These are phyloP conservation scores for Vitis riparia DNA, from an alignment of 164 flowering plant genomes.

Conservation along the genomic window DNA sequence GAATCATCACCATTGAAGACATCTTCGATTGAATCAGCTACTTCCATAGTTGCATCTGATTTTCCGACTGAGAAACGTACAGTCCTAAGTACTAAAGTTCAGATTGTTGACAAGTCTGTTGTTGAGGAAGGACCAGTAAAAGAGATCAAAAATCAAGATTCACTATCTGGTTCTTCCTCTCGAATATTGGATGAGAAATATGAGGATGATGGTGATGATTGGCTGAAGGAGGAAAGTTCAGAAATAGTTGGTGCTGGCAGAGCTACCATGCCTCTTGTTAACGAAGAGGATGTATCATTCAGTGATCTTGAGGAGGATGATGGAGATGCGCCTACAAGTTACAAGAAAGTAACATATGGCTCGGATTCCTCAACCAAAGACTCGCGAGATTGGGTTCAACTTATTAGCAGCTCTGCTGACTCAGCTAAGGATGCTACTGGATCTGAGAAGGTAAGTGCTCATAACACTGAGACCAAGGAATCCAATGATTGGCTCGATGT, in stretches of 20 bases:
- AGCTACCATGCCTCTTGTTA: constrained; percentile 35
- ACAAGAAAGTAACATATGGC: constrained; percentile 40
- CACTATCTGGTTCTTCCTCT: constrained; percentile 21
- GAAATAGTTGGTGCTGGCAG: constrained; percentile 36
- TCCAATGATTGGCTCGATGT: constrained; percentile 78
- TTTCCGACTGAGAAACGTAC: constrained; percentile 55
- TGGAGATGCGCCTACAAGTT: constrained; percentile 40
- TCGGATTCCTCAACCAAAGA: constrained; percentile 59
- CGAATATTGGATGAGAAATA: constrained; percentile 22
- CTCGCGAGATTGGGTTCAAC: constrained; percentile 74
- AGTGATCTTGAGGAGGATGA: constrained; percentile 95
- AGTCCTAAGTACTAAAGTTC: constrained; percentile 39
- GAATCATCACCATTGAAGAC: constrained; percentile 24
- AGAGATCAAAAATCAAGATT: constrained; percentile 9
- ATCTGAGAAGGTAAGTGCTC: constrained; percentile 25
- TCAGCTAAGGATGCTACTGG: constrained; percentile 34
- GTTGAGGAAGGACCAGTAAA: constrained; percentile 39
- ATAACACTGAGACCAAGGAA: constrained; percentile 41
- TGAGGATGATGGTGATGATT: constrained; percentile 70
- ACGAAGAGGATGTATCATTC: constrained; percentile 69
- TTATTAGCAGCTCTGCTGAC: constrained; percentile 47
- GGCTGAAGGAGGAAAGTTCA: constrained; percentile 63
- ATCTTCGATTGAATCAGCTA: constrained; percentile 23
- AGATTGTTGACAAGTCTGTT: constrained; percentile 60
- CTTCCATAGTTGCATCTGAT: constrained; percentile 19